These are phyloP conservation scores for Bacidia rubella DNA, from an alignment of 495 filamentous ascomycete genomes.

Conservation along the genomic window DNA sequence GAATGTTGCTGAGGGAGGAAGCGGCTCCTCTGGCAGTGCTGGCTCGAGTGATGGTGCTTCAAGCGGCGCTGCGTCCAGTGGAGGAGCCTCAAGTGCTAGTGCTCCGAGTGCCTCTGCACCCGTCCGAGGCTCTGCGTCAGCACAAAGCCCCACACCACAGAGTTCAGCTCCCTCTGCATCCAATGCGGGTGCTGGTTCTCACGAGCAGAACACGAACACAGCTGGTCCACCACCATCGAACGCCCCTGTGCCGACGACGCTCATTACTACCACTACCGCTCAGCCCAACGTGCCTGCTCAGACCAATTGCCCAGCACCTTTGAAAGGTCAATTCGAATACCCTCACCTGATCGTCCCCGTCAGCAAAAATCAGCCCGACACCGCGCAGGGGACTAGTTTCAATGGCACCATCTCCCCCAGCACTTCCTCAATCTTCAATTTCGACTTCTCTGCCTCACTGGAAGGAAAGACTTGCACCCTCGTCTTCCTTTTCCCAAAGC, in stretches of 20 bases:
- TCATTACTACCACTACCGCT: conserved; percentile 9
- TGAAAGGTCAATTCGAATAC: conserved; percentile 40
- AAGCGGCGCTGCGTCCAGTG: background rate
- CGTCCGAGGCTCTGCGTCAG: no score
- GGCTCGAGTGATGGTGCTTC: background rate
- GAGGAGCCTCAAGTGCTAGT: background rate
- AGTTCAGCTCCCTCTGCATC: background rate
- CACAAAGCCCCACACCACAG: background rate
- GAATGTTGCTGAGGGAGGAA: background rate
- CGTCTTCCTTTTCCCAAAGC: conserved; percentile 50
- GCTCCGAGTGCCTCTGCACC: background rate
- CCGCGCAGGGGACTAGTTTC: conserved; percentile 34
- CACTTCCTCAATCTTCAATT: conserved; percentile 53
- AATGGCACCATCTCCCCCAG: conserved; percentile 41
- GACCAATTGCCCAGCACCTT: conserved; percentile 20
- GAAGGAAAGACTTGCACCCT: conserved; percentile 48
- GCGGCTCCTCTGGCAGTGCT: background rate
- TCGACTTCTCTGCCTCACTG: conserved; percentile 44
- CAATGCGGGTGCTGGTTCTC: background rate
- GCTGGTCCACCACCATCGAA: background rate
- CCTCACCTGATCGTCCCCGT: conserved; percentile 57
- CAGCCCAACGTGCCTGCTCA: conserved; percentile 6
- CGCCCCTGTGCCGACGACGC: conserved; percentile 7
- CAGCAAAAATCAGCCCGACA: conserved; percentile 39
- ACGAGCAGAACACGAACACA: background rate